Evolutionary conservation across 2,329 filamentous ascomycete species (phyloP).

Genomic region (Aspergillus neotritici): DNA sequence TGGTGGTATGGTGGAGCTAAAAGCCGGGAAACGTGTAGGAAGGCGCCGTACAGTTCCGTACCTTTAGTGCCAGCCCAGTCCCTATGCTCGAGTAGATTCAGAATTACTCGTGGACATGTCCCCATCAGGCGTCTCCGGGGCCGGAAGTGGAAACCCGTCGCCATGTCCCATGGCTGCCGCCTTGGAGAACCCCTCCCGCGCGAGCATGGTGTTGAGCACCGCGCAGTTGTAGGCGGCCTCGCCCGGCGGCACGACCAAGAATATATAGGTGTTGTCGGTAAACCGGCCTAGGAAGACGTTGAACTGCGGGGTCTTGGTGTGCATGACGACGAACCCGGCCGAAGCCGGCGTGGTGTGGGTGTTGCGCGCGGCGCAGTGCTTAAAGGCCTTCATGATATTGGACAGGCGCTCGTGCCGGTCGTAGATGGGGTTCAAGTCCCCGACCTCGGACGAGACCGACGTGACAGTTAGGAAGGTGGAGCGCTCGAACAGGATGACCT

Average conservation of each 20-base stretch:
- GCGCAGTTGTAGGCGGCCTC: constrained; percentile 89
- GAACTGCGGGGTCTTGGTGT: constrained; percentile 57
- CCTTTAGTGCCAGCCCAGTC: no score
- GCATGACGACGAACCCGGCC: constrained; percentile 43
- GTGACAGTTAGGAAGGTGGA: constrained; percentile 97
- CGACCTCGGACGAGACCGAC: constrained; percentile 71
- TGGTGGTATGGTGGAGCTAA: no score
- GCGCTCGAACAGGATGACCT: constrained; percentile 89
- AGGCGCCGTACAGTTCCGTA: no score
- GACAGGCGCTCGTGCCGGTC: constrained; percentile 93
- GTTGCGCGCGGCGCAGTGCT: constrained; percentile 60
- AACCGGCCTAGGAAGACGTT: constrained; percentile 93
- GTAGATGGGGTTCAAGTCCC: constrained; percentile 74
- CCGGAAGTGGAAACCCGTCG: constrained; percentile 38
- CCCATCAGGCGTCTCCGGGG: constrained; percentile 25
- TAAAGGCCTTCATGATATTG: constrained; percentile 98
- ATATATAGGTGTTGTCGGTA: constrained; percentile 95
- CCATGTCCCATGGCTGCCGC: constrained; percentile 46
- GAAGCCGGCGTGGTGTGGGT: constrained; percentile 41
- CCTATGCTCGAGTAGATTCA: no score
- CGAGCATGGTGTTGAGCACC: constrained; percentile 82
- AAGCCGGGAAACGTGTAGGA: no score
- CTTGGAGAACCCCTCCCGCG: constrained; percentile 71
- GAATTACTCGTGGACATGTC: constrained; percentile 8
- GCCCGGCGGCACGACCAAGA: constrained; percentile 83